Evolutionary conservation across 768 basidiomycete species (phyloP).

Genomic region (Coprinopsis marcescibilis): DNA sequence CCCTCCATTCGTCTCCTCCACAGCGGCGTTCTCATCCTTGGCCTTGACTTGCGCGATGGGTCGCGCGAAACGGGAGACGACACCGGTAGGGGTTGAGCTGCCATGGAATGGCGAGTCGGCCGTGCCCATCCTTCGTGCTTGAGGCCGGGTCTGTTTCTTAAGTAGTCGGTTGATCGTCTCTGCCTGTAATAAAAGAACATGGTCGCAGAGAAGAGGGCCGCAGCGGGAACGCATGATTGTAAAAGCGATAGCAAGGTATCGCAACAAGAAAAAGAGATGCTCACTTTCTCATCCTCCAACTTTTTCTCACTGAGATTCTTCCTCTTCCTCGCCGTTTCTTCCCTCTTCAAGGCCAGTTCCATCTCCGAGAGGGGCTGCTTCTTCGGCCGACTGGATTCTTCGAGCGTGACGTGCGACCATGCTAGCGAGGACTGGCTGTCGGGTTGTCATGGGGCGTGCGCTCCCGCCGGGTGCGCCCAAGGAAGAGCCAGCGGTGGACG

Average conservation of each 20-base stretch:
- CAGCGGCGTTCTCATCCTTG: slow-evolving; percentile 24
- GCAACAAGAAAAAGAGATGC: slow-evolving; percentile 5
- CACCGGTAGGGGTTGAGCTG: slow-evolving; percentile 9
- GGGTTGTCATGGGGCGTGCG: slow-evolving; percentile 41
- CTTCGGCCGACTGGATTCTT: slow-evolving; percentile 17
- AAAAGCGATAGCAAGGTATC: not conserved
- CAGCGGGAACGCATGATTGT: not conserved
- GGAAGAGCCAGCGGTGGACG: not conserved
- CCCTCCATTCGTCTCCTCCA: slow-evolving; percentile 41
- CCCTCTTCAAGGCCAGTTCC: slow-evolving; percentile 66
- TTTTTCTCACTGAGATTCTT: slow-evolving; percentile 79
- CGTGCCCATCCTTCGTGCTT: slow-evolving; percentile 52
- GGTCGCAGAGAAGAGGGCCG: no score
- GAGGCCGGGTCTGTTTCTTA: slow-evolving; percentile 74
- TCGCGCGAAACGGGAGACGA: slow-evolving; percentile 16
- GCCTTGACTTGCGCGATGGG: slow-evolving; percentile 19
- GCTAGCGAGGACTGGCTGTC: slow-evolving; percentile 68
- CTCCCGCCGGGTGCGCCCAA: no score
- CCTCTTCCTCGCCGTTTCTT: slow-evolving; percentile 79
- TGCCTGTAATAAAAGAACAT: slow-evolving; percentile 35
- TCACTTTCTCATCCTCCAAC: slow-evolving; percentile 79
- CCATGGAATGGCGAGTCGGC: slow-evolving; percentile 30
- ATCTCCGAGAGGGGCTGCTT: slow-evolving; percentile 68
- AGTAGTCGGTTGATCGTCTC: slow-evolving; percentile 88
- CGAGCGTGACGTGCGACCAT: slow-evolving; percentile 69